A percentile compares a stretch with the other conserved stretches of the same genome.
Conservation (phyloP, 371 early-diverging fungal species). For the Dichotomocladium elegans region DNA sequence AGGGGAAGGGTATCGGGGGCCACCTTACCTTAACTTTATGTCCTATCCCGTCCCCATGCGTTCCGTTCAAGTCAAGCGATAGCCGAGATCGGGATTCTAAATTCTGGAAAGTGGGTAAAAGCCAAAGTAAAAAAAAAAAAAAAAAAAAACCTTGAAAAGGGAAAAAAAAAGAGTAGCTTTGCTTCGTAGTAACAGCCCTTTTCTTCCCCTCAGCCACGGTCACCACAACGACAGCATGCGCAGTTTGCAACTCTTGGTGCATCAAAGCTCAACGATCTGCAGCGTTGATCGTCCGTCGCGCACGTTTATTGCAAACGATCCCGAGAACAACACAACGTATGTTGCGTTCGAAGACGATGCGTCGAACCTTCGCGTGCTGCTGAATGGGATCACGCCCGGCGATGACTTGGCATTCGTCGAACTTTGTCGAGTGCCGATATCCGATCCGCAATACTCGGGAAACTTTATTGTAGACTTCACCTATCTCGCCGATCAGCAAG, state of each 20-base stretch:
- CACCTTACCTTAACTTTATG: too few species aligned
- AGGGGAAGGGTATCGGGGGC: too few species aligned
- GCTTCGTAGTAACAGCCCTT: too few species aligned
- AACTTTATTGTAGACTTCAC: slow-evolving; percentile 46
- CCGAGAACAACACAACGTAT: slow-evolving; percentile 46
- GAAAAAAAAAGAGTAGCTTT: too few species aligned
- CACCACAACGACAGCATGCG: too few species aligned
- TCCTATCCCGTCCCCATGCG: too few species aligned
- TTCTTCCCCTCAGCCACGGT: too few species aligned
- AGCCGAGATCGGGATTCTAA: too few species aligned
- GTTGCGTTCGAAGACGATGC: slow-evolving; percentile 42
- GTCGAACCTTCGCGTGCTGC: slow-evolving; percentile 10
- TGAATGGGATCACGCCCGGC: slow-evolving; percentile 20
- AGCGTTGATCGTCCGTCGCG: slow-evolving; percentile 40
- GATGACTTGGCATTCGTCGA: slow-evolving; percentile 25
- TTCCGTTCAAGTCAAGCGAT: too few species aligned
- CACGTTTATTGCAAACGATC: slow-evolving; percentile 46
- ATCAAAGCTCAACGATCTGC: slow-evolving; percentile 25
- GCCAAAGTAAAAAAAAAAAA: too few species aligned
- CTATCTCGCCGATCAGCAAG: slow-evolving; percentile 62
- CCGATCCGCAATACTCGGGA: background rate
- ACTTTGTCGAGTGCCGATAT: slow-evolving; percentile 12
- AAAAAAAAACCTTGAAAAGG: too few species aligned
- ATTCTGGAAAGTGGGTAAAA: too few species aligned
- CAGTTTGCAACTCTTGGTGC: slow-evolving; percentile 43